Conservation (phyloP, 208 protist genomes). For the Leptomonas seymouri region DNA sequence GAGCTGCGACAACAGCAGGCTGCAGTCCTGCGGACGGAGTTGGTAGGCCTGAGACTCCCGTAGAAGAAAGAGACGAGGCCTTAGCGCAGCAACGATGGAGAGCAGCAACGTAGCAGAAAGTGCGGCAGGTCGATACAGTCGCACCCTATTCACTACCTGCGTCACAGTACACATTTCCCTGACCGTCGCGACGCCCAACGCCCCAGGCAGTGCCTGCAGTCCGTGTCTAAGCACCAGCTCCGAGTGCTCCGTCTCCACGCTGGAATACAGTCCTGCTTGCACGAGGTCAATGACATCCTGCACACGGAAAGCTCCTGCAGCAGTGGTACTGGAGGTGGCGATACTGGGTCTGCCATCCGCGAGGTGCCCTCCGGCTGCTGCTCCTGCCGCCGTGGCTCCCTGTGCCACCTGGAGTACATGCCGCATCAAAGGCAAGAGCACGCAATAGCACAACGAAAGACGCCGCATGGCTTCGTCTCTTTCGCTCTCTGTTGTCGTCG, state of each 20-base stretch:
- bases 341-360: background rate
- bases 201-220: conserved; percentile 17
- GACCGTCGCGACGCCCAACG: conserved; percentile 30
- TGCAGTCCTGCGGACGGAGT: conserved; percentile 67
- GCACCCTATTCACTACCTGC: conserved; percentile 52
- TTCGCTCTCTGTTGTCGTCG: background rate
- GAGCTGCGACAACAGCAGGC: conserved; percentile 51
- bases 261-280: conserved; percentile 16
- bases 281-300: conserved; percentile 25
- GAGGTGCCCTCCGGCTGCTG: background rate
- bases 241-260: conserved; percentile 16
- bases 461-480: conserved; percentile 11
- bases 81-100: conserved; percentile 43
- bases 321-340: background rate
- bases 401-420: background rate
- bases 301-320: conserved; percentile 4
- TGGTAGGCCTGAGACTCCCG: conserved; percentile 42
- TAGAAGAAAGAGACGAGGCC: conserved; percentile 58
- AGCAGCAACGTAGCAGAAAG: conserved; percentile 30
- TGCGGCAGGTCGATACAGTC: conserved; percentile 12
- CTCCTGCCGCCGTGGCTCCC: background rate
- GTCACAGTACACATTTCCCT: conserved; percentile 46
- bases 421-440: conserved; percentile 22
- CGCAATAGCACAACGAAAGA: conserved; percentile 24
- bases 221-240: conserved; percentile 17